These are phyloP conservation scores for Nitzschia sp. DNA, from an alignment of 108 stramenopile genomes.

Conservation along the genomic window DNA sequence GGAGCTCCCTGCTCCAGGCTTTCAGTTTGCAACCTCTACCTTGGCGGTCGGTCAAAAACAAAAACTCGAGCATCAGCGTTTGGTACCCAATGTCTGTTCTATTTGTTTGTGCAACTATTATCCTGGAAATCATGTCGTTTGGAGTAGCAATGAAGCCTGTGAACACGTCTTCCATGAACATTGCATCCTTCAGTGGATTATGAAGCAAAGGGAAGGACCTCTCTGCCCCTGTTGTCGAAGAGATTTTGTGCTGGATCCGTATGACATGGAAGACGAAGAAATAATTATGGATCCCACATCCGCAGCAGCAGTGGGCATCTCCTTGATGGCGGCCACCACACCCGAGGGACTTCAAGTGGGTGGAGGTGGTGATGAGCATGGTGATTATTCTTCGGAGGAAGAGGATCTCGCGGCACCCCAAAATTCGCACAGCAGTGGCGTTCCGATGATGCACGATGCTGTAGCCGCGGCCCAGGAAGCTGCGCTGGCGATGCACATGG, in stretches of 20 bases:
- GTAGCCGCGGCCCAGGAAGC: background rate
- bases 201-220: constrained; percentile 54
- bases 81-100: constrained; percentile 58
- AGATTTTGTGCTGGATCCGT: constrained; percentile 72
- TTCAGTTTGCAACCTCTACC: background rate
- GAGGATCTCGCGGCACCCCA: no score
- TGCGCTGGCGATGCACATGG: background rate
- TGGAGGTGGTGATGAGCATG: no score
- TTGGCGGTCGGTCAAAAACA: background rate
- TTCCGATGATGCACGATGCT: no score
- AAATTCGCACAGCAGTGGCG: no score
- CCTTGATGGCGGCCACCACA: no score
- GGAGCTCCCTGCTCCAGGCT: constrained; percentile 12
- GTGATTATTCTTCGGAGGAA: background rate
- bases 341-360: no score
- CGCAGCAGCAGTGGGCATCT: no score
- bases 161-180: constrained; percentile 73
- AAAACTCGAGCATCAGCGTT: constrained; percentile 24
- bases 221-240: constrained; percentile 84
- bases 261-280: constrained; percentile 29
- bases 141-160: constrained; percentile 70
- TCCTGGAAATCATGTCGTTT: constrained; percentile 60
- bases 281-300: no score
- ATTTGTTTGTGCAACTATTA: constrained; percentile 72
- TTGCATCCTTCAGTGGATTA: constrained; percentile 81